phyloP scores from a whole-genome alignment of 768 basidiomycete species.

The Pleurotus djamor region DNA sequence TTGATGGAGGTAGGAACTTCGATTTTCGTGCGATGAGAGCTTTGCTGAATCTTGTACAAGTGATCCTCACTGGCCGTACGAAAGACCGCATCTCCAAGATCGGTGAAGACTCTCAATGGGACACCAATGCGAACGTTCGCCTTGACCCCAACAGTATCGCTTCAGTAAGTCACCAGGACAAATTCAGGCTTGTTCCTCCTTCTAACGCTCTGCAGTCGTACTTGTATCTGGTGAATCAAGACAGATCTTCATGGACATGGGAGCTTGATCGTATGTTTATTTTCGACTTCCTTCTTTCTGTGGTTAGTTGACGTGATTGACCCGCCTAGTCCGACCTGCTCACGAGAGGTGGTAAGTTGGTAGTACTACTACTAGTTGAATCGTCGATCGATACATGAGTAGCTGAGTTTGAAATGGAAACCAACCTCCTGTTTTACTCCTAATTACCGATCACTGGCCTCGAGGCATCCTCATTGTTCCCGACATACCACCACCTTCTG shows the following conservation, averaged over 20 bases:
- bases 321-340: conserved; percentile 36
- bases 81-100: conserved; percentile 9
- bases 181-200: neutral
- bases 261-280: conserved; percentile 48
- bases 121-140: conserved; percentile 40
- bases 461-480: neutral
- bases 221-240: conserved; percentile 64
- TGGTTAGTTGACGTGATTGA: conserved; percentile 31
- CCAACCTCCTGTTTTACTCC: too few relatives aligned
- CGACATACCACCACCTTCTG: neutral
- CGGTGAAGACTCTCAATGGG: conserved; percentile 30
- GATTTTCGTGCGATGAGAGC: neutral
- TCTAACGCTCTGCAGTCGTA: conserved; percentile 45
- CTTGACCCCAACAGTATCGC: conserved; percentile 72
- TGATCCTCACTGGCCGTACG: conserved; percentile 31
- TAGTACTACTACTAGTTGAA: neutral
- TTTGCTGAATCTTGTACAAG: conserved; percentile 16
- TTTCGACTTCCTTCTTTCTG: conserved; percentile 19
- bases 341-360: conserved; percentile 42
- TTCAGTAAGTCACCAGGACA: conserved; percentile 37
- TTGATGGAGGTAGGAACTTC: conserved; percentile 54
- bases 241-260: conserved; percentile 75
- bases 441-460: neutral
- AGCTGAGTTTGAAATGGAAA: too few relatives aligned
- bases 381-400: too few relatives aligned